phyloP scores from a whole-genome alignment of 73 alveolate species.

The Urostyla sp. region DNA sequence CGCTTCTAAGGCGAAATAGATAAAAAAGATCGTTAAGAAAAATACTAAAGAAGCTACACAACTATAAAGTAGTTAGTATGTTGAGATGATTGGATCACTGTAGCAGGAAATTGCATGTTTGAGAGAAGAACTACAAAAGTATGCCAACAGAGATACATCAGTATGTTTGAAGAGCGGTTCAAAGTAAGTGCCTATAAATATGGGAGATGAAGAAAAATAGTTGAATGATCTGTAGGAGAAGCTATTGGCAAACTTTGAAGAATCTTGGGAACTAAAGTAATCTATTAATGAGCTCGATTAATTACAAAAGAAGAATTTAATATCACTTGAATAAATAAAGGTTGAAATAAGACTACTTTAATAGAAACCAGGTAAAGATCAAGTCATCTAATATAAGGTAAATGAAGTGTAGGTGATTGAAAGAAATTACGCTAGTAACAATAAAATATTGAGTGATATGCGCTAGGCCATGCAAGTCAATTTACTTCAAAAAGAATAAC shows the following conservation, averaged over 20 bases:
- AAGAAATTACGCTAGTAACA: conserved; percentile 22
- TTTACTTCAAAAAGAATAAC: conserved; percentile 13
- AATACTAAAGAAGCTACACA: conserved; percentile 78
- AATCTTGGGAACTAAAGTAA: conserved; percentile 37
- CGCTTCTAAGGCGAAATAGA: conserved; percentile 93
- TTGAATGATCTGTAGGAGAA: conserved; percentile 8
- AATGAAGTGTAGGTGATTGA: conserved; percentile 21
- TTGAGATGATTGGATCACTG: conserved; percentile 85
- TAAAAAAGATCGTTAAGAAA: conserved; percentile 84
- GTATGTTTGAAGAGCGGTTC: no score
- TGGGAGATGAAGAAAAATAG: conserved; percentile 18
- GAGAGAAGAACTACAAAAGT: conserved; percentile 76
- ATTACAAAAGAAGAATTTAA: neutral
- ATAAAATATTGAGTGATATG: conserved; percentile 41
- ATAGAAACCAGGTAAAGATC: neutral
- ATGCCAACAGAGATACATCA: no score
- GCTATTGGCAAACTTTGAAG: conserved; percentile 36
- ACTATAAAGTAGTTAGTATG: conserved; percentile 79
- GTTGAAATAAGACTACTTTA: neutral
- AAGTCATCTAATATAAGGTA: neutral
- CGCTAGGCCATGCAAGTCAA: conserved; percentile 11
- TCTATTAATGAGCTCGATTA: conserved; percentile 26
- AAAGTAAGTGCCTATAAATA: neutral
- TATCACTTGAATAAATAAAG: neutral
- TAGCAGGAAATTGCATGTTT: conserved; percentile 81